Evolutionary conservation across 805 yeast genomes (phyloP).

Genomic region (Wickerhamiella australiensis): DNA sequence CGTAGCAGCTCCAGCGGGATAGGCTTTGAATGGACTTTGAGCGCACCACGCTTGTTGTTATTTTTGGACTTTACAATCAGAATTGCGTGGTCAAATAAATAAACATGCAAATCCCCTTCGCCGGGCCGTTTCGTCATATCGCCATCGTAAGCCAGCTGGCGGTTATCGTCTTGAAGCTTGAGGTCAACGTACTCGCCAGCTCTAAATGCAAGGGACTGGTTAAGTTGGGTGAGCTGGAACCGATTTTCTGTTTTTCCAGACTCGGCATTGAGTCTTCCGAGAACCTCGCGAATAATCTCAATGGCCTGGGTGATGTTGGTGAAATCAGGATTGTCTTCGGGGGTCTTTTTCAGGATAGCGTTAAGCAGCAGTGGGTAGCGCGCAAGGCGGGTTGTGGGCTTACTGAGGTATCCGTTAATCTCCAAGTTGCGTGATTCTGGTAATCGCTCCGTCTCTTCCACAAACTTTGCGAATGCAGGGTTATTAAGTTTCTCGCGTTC

Average conservation of each 20-base stretch:
- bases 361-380: slow-evolving; percentile 76
- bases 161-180: slow-evolving; percentile 67
- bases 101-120: slow-evolving; percentile 72
- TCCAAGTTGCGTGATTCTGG: slow-evolving; percentile 83
- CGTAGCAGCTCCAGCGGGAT: slow-evolving; percentile 67
- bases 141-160: slow-evolving; percentile 70
- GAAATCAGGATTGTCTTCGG: slow-evolving; percentile 61
- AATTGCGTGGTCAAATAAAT: slow-evolving; percentile 77
- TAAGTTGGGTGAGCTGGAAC: slow-evolving; percentile 74
- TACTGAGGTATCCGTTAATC: slow-evolving; percentile 82
- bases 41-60: slow-evolving; percentile 71
- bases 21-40: slow-evolving; percentile 82
- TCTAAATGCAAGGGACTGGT: slow-evolving; percentile 69
- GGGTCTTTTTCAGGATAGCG: slow-evolving; percentile 73
- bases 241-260: slow-evolving; percentile 91
- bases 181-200: slow-evolving; percentile 78
- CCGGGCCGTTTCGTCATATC: slow-evolving; percentile 59
- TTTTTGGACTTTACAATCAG: slow-evolving; percentile 78
- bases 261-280: slow-evolving; percentile 69
- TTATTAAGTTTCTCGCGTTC: slow-evolving; percentile 88
- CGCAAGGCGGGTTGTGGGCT: slow-evolving; percentile 93
- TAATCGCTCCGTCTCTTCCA: slow-evolving; percentile 76
- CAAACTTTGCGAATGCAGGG: slow-evolving; percentile 82
- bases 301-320: slow-evolving; percentile 59
- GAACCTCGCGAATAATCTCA: slow-evolving; percentile 59